phyloP scores from a whole-genome alignment of 2,329 filamentous ascomycete genomes.

The Arthrobotrys pseudoclavata region DNA sequence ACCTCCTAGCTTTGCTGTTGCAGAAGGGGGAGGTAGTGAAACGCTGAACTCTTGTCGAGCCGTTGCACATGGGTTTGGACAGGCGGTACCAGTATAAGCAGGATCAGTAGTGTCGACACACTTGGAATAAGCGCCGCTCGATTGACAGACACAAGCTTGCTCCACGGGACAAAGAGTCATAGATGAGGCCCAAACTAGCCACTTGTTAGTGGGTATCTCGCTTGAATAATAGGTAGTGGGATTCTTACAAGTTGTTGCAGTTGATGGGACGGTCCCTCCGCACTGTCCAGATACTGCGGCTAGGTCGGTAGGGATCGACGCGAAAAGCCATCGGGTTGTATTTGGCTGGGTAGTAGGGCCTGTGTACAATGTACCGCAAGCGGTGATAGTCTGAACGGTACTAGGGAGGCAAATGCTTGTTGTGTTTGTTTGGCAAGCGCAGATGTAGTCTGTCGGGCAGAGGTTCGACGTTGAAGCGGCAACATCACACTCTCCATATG shows the following conservation, averaged over 20 bases:
- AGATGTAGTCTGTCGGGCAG: conserved; percentile 32
- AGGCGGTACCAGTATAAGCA: background rate
- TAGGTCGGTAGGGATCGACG: background rate
- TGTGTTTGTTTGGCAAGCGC: conserved; percentile 18
- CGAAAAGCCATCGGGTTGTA: background rate
- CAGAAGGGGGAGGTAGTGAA: conserved; percentile 19
- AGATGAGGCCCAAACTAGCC: conserved; percentile 14
- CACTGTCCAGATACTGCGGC: conserved; percentile 31
- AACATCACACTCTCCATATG: conserved; percentile 4
- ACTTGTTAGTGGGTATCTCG: background rate
- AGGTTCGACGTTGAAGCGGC: background rate
- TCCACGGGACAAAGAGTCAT: conserved; percentile 14
- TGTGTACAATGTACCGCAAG: background rate
- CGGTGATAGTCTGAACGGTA: background rate
- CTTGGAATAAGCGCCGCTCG: conserved; percentile 2
- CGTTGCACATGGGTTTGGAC: conserved; percentile 17
- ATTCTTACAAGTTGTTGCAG: conserved; percentile 17
- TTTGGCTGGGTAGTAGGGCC: background rate
- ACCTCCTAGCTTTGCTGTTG: conserved; percentile 20
- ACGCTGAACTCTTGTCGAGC: conserved; percentile 1
- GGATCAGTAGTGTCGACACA: conserved; percentile 9
- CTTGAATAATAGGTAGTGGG: no score
- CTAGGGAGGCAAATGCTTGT: conserved; percentile 30
- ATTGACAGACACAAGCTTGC: conserved; percentile 29
- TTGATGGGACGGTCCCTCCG: background rate